Base-by-base conservation (phyloP, 352 stramenopile genomes). In the Phytophthora hybrid region DNA sequence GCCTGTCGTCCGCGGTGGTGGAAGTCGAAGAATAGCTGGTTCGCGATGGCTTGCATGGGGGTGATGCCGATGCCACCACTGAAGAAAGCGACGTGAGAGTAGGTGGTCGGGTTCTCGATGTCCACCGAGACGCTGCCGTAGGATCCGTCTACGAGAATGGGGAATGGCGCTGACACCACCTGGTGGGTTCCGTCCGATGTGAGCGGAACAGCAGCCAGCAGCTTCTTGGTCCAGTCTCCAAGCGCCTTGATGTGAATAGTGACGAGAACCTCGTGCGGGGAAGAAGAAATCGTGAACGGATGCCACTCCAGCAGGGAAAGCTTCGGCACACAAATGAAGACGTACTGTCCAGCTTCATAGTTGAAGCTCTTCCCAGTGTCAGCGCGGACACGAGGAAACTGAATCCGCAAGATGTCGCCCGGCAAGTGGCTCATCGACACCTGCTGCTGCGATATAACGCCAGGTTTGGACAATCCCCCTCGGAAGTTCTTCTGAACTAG, bases 271-370 rank as follows among this genome's bases (percentile, higher is more conserved):
- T n/a, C n/a, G n/a, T n/a, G n/a, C n/a, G n/a, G n/a, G n/a, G n/a
- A n/a, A n/a, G n/a, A n/a, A n/a, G n/a, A n/a, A n/a, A n/a, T n/a
- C n/a, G n/a, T n/a, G n/a, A n/a, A n/a, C n/a, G n/a, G n/a, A n/a
- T n/a, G n/a, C n/a, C n/a, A n/a, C n/a, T n/a, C n/a, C 1, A 88
- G 52, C 9, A 66, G 3, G 8, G 75, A 87, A 21, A 96, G 51
- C 18, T 63, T 44, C 0, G 88, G 88, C 8, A 96, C 66, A 67
- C 90, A 91, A 8, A 97, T 57, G 63, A 94, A 95, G 1, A 81
- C 79, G 75, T 96, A 96, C 57, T 91, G 81, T 1, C 78, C 80
- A 3, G 78, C 70, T 26, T 80, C 39, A 31, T 79, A 84, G 3
- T 69, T 52, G 73, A 85, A 85, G 1, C 8, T 61, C 26, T 79